A percentile compares a stretch with the other conserved stretches of the same genome.
These are phyloP conservation scores for Penicillium nordicum DNA, from an alignment of 2,329 filamentous ascomycete species.

Conservation along the genomic window DNA sequence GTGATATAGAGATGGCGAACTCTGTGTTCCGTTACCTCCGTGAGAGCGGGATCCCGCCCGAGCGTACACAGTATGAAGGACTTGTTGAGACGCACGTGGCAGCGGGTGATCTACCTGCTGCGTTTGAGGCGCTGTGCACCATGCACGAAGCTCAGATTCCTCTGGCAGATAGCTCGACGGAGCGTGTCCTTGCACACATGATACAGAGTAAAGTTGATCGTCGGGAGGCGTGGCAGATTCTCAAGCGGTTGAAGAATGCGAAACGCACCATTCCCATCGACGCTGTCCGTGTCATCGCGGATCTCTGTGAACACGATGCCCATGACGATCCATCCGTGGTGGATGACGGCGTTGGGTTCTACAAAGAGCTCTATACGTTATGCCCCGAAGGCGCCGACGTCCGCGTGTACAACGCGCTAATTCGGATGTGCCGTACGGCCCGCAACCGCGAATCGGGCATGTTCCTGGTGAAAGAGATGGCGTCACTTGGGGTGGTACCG, in stretches of 20 bases:
- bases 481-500: constrained; percentile 52
- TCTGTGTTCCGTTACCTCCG: constrained; percentile 66
- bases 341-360: constrained; percentile 55
- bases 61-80: constrained; percentile 72
- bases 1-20: constrained; percentile 66
- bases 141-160: constrained; percentile 65
- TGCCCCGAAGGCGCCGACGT: constrained; percentile 44
- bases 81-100: constrained; percentile 68
- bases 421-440: constrained; percentile 48
- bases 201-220: constrained; percentile 46
- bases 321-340: constrained; percentile 36
- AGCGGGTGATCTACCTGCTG: constrained; percentile 59
- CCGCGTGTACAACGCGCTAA: constrained; percentile 59
- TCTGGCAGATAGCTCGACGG: constrained; percentile 59
- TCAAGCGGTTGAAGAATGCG: constrained; percentile 54
- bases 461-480: constrained; percentile 62
- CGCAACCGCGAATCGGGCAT: constrained; percentile 55
- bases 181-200: constrained; percentile 60
- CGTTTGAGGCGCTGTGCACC: constrained; percentile 67
- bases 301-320: constrained; percentile 46
- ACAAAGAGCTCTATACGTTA: constrained; percentile 58
- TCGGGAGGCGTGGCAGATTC: constrained; percentile 52
- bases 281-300: constrained; percentile 49
- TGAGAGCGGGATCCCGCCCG: constrained; percentile 54
- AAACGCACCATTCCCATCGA: constrained; percentile 50